These are phyloP conservation scores for Fusarium proliferatum DNA, from an alignment of 2,329 filamentous ascomycete genomes.

Conservation along the genomic window DNA sequence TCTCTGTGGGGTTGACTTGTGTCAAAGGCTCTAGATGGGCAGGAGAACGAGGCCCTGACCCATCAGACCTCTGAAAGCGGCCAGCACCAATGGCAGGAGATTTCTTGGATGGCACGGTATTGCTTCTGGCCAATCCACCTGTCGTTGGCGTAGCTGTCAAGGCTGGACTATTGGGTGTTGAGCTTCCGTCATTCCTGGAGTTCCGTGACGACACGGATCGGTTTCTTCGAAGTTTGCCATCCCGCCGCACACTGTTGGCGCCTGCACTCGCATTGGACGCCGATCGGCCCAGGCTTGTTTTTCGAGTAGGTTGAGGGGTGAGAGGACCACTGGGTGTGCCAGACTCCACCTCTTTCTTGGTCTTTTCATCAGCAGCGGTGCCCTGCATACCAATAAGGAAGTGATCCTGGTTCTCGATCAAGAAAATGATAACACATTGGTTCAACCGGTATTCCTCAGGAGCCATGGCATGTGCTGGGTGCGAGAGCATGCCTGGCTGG, in stretches of 20 bases:
- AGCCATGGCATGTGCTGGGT: slow-evolving; percentile 94
- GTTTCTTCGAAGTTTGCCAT: slow-evolving; percentile 83
- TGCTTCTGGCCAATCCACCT: slow-evolving; percentile 74
- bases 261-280: slow-evolving; percentile 89
- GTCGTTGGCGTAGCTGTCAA: slow-evolving; percentile 65
- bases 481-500: slow-evolving; percentile 94
- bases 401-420: slow-evolving; percentile 98
- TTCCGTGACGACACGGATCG: slow-evolving; percentile 92
- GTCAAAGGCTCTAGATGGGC: slow-evolving; percentile 54
- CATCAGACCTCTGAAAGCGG: slow-evolving; percentile 66
- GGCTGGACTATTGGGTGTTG: slow-evolving; percentile 75
- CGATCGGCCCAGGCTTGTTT: slow-evolving; percentile 68
- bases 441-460: slow-evolving; percentile 94
- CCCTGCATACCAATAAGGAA: slow-evolving; percentile 99
- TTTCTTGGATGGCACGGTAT: slow-evolving; percentile 92
- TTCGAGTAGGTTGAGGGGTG: slow-evolving; percentile 64
- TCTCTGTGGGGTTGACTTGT: slow-evolving; percentile 46
- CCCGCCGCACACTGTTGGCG: slow-evolving; percentile 85
- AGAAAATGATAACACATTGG: slow-evolving; percentile 95
- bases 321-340: slow-evolving; percentile 66
- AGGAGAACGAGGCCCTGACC: slow-evolving; percentile 47
- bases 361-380: slow-evolving; percentile 92
- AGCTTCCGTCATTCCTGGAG: slow-evolving; percentile 78
- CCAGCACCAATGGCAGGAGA: slow-evolving; percentile 77
- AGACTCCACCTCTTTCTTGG: slow-evolving; percentile 72